Evolutionary conservation across 192 early-diverging fungal genomes (phyloP), one percentile per base, ranked within the genome.

Genomic region (Podochytrium sp.): DNA sequence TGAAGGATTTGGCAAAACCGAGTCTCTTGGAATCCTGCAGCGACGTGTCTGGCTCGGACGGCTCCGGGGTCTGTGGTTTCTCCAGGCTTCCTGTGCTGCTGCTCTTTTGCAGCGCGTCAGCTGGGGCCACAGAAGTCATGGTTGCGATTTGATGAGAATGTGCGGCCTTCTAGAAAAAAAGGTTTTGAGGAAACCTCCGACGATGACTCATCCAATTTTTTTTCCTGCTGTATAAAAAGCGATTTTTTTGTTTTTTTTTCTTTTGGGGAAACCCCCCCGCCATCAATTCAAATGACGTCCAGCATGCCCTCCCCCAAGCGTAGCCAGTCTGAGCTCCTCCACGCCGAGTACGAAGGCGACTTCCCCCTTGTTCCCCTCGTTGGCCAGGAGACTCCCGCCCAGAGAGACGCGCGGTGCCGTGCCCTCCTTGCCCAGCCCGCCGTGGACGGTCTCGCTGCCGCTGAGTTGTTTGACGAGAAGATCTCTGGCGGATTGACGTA

Each of bases 401-500:
- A 76, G 47, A 68, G 71, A 10, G 75, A 72, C 42, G 71, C 61
- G 1, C 74, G 81, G 25, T 65, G 79, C 25, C 40, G 57, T 16
- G 70, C 68, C 2, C 62, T 82, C 27, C 74, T 82, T 3, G 33
- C 42, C 6, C 30, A 37, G 27, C 42, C 51, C 14, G 29, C 71
- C 40, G 33, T 40, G 33, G 97, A 99, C 84, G 97, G 97, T 23
- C 87, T 97, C 60, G 84, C 93, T 18, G 93, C 88, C 50, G 85
- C 84, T 69, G 89, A 95, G 76, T 83, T 99, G 37, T 90, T 99
- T 74, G 92, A 97, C 78, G 87, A 89, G 65, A 76, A 87, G 66
- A 69, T 84, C 30, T 88, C 88, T 41, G 95, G 94, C 70, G 97
- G 97, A 32, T 84, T 99, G 67, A 99, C 97, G 64, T 99, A 99